Evolutionary conservation across 192 early-diverging fungal genomes (phyloP).

Genomic region (Linnemannia exigua): DNA sequence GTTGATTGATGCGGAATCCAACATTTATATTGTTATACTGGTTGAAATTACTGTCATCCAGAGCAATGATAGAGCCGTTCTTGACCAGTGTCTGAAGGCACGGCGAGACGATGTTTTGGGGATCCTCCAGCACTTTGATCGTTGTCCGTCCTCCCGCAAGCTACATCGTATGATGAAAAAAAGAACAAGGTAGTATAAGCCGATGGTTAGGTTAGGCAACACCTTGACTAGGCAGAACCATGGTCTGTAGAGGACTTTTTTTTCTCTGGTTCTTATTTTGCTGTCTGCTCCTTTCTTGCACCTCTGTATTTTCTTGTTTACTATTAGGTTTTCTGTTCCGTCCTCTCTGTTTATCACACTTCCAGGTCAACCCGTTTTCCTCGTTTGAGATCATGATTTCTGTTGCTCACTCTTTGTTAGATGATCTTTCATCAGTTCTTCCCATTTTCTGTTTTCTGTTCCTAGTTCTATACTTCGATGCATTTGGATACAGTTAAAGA

Average conservation of each 20-base stretch:
- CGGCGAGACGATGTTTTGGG: slow-evolving; percentile 55
- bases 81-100: slow-evolving; percentile 37
- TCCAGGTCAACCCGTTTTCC: too few relatives aligned
- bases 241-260: not conserved
- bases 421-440: too few relatives aligned
- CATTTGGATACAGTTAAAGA: too few relatives aligned
- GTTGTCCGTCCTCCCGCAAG: slow-evolving; percentile 39
- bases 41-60: not conserved
- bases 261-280: too few relatives aligned
- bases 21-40: slow-evolving; percentile 10
- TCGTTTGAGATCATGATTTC: too few relatives aligned
- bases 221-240: too few relatives aligned
- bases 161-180: slow-evolving; percentile 22
- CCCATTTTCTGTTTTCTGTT: too few relatives aligned
- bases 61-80: not conserved
- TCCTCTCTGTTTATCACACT: too few relatives aligned
- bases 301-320: not conserved
- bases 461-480: too few relatives aligned
- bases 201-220: not conserved
- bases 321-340: too few relatives aligned
- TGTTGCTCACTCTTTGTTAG: too few relatives aligned
- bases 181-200: not conserved
- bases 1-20: not conserved
- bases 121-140: slow-evolving; percentile 41
- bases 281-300: too few relatives aligned